phyloP scores from a whole-genome alignment of 2,329 filamentous ascomycete species.

The Simplicillium sp. region DNA sequence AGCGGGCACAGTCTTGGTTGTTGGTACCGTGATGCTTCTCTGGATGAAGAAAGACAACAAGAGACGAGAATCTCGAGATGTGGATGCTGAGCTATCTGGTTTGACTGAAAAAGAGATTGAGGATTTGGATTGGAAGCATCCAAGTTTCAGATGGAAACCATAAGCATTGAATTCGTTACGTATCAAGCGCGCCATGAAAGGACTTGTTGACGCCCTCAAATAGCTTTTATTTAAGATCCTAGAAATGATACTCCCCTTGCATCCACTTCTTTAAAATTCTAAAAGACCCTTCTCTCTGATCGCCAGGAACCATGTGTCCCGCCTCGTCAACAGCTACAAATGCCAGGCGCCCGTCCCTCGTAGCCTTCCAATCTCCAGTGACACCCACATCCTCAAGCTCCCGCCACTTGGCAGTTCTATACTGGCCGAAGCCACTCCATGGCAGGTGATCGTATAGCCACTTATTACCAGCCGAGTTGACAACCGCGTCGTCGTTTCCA shows the following conservation, averaged over 20 bases:
- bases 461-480: conserved; percentile 13
- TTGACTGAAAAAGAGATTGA: conserved; percentile 42
- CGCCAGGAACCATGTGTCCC: conserved; percentile 27
- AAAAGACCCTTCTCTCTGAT: conserved; percentile 9
- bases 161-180: conserved; percentile 6
- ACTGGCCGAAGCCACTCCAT: conserved; percentile 32
- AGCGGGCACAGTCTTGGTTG: conserved; percentile 38
- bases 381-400: conserved; percentile 2
- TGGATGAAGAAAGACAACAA: conserved; percentile 56
- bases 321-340: conserved; percentile 22
- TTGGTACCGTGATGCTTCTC: conserved; percentile 33
- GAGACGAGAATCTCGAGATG: conserved; percentile 47
- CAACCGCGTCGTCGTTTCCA: conserved; percentile 10
- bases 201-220: too few relatives aligned
- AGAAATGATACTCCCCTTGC: background rate
- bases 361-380: conserved; percentile 8
- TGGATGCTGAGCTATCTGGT: conserved; percentile 38
- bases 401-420: conserved; percentile 18
- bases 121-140: conserved; percentile 58
- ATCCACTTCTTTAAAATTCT: conserved; percentile 11
- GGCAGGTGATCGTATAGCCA: conserved; percentile 27
- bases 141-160: conserved; percentile 48
- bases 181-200: too few relatives aligned
- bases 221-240: too few relatives aligned
- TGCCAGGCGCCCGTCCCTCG: conserved; percentile 7